phyloP scores from a whole-genome alignment of 306 rosid genomes.

The Purshia tridentata region DNA sequence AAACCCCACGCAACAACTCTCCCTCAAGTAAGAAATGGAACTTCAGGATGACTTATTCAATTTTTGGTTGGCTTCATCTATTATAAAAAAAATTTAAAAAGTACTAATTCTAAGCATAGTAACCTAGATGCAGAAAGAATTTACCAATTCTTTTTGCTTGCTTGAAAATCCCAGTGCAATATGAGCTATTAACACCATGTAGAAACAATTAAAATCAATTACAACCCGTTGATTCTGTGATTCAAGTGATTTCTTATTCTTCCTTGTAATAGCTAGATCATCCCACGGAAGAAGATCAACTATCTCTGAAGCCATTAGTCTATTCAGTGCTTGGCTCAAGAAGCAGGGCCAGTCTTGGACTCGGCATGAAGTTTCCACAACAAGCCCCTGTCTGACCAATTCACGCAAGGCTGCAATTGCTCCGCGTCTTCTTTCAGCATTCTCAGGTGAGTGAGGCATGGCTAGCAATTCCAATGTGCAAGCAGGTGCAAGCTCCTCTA shows the following conservation, averaged over 20 bases:
- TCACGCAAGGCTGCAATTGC: slow-evolving; percentile 94
- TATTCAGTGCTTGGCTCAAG: slow-evolving; percentile 72
- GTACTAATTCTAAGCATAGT: slow-evolving; percentile 2
- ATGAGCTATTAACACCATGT: slow-evolving; percentile 69
- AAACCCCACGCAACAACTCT: not conserved
- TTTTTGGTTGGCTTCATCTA: not conserved
- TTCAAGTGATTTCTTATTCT: slow-evolving; percentile 90
- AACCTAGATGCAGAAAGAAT: slow-evolving; percentile 28
- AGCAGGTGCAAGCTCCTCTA: slow-evolving; percentile 98
- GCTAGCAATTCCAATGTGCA: slow-evolving; percentile 88
- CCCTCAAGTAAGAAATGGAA: slow-evolving; percentile 2
- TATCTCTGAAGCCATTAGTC: slow-evolving; percentile 73
- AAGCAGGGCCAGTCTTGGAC: slow-evolving; percentile 94
- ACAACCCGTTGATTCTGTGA: slow-evolving; percentile 88
- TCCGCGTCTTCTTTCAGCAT: slow-evolving; percentile 79
- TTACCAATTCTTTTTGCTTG: slow-evolving; percentile 78
- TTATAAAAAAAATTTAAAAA: not conserved
- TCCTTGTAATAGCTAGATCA: slow-evolving; percentile 68
- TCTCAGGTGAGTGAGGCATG: slow-evolving; percentile 64
- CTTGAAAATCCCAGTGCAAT: slow-evolving; percentile 89
- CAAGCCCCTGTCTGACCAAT: slow-evolving; percentile 93
- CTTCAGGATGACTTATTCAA: not conserved
- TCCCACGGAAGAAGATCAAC: slow-evolving; percentile 96
- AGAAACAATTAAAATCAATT: slow-evolving; percentile 78
- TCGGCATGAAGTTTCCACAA: slow-evolving; percentile 78